Base-by-base conservation (phyloP, 352 stramenopile species). In the Pythium aristosporum region DNA sequence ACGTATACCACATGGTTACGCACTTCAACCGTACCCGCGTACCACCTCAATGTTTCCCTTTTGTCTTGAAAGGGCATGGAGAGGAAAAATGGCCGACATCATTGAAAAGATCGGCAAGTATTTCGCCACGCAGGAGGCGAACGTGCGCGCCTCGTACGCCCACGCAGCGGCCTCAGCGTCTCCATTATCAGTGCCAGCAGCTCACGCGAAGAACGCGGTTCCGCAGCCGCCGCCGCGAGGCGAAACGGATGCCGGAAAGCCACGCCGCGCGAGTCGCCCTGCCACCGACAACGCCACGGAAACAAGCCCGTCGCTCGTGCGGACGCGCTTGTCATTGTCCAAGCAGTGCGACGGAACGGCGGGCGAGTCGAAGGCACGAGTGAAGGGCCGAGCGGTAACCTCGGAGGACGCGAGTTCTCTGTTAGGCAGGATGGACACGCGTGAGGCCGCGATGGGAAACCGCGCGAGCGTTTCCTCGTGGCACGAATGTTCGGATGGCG, bases 71-170 rank as follows among this genome's bases (percentile, higher is more conserved):
- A 51, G 34, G 53, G 28, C 54, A 48, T 11, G 46, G 30, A 50
- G 39, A 21, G n/a, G 16, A 2, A 5, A n/a, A 30, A 15, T 89
- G 81, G 63, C 72, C 12, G 75, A 87, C 48, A 74, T 89, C 61
- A 78, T 89, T 52, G 79, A 79, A 32, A 88, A 85, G 59, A 91
- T 89, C 46, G 78, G 79, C 42, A 74, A 75, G 61, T 91, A 86
- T 64, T 91, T 89, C 63, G 77, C 76, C 2, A 74, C 87, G 23
- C 77, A 87, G 52, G 79, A 91, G 61, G 68, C 61, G 51, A 77
- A 88, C 37, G 70, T 85, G 63, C 79, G 81, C n/a, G 61, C 76
- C 2, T 69, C 68, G 2, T 72, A 79, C 53, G 69, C 49, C 3
- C 72, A 69, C 0, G 56, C 44, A n/a, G 37, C 64, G 0, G 25